Base-by-base conservation (phyloP, 2,329 filamentous ascomycete species). In the Microthyrium microscopicum region DNA sequence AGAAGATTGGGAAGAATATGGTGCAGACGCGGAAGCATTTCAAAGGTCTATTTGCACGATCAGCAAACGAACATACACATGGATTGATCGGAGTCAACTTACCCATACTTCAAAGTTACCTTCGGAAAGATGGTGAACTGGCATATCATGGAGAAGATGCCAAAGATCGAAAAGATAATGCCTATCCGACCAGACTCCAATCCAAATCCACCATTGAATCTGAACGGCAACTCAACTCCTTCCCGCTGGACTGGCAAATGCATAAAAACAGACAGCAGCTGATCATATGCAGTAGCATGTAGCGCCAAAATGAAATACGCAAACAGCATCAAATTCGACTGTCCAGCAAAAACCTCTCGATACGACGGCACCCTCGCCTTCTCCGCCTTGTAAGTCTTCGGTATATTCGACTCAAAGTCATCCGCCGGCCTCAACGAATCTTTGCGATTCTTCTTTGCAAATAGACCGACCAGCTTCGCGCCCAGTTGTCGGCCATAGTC, bases 111-210 rank as follows among this genome's bases (percentile, higher is more conserved):
- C 20, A 70, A 64, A 29, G 84, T 83, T 1, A 87, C 56, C 0
- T 70, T 62, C 0, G 87, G 84, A 51, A 93, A 95, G 35, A 91
- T 48, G 31, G 87, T 59, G 52, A 98, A 92, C 51, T 95, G 89
- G 28, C 83, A 69, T n/a, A 89, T 43, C 48, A 85, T 82, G 43
- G 81, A 83, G 7, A 73, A 62, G 33, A 89, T 60, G 17, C 84
- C 84, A 50, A 87, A 91, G 5, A 81, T 47, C 2, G 81, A 89
- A 53, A 91, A 93, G 39, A 93, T 74, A 20, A 80, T 67, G 9
- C 87, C 87, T 42, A 95, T 94, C 31, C 70, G 66, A 38, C 73
- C 70, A 2, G 81, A 77, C 29, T 70, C 33, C 27, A 74, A 60
- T 1, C 83, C 83, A 47, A 91, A 91, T 0, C 84, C 84, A 25